Percentiles rank a stretch among this genome's conserved stretches.
These are phyloP conservation scores for Gremmenia infestans DNA, from an alignment of 2,329 filamentous ascomycete species.

Conservation along the genomic window DNA sequence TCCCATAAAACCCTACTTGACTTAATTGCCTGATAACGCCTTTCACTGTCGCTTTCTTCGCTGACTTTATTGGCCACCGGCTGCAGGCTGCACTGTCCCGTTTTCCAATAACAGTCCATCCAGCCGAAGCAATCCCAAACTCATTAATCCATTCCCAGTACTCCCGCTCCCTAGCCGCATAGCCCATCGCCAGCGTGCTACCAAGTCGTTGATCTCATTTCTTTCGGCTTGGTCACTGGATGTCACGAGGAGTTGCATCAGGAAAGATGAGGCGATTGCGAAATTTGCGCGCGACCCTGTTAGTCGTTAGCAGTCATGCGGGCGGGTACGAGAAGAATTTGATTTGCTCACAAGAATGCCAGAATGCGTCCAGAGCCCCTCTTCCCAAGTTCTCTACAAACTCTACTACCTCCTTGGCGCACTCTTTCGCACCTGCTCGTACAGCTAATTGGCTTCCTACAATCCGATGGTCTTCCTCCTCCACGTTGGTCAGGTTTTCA, in stretches of 20 bases:
- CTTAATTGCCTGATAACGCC: background rate
- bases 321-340: background rate
- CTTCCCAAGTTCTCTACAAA: slow-evolving; percentile 28
- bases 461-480: slow-evolving; percentile 24
- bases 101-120: slow-evolving; percentile 27
- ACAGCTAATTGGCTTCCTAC: slow-evolving; percentile 22
- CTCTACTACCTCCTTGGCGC: slow-evolving; percentile 30
- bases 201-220: slow-evolving; percentile 26
- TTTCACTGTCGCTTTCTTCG: background rate
- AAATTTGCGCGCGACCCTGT: slow-evolving; percentile 32
- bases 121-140: slow-evolving; percentile 27
- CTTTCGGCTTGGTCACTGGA: slow-evolving; percentile 24
- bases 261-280: slow-evolving; percentile 30
- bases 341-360: slow-evolving; percentile 28
- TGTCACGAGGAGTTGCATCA: slow-evolving; percentile 30
- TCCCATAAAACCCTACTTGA: too few species aligned
- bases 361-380: slow-evolving; percentile 29
- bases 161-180: slow-evolving; percentile 26
- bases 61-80: background rate
- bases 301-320: background rate
- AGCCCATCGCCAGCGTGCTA: slow-evolving; percentile 29
- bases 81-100: slow-evolving; percentile 8
- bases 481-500: slow-evolving; percentile 22
- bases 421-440: slow-evolving; percentile 28
- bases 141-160: slow-evolving; percentile 28